Base-by-base conservation (phyloP, 768 basidiomycete genomes). In the Lenzites betulinus region DNA sequence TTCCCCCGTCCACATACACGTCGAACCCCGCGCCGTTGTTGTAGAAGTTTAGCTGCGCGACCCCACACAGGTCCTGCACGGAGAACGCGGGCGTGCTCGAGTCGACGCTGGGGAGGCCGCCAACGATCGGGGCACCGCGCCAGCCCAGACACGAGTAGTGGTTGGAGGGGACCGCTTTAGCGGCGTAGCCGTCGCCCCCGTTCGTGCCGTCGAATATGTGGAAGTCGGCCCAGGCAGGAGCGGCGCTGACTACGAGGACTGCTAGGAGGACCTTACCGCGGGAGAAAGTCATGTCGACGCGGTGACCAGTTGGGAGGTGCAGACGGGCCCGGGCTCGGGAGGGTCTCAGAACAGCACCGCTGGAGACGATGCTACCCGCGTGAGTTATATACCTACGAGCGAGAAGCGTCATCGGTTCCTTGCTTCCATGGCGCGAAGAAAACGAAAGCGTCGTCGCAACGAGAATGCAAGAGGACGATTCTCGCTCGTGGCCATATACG, bases 31-130 rank as follows among this genome's bases (percentile, higher is more conserved):
- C 26, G 12, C 48, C 48, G 48, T 50, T 50, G 30, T 50, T 50
- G 48, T 50, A 50, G 48, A 50, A 50, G 48, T 50, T 50, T 28
- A 50, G 48, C 48, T 50, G 48, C 15, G 48, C 5, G 18, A 50
- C 48, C 30, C 48, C 48, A n/a, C 48, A 50, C 2, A 50, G 48
- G 48, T 35, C 26, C 18, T 30, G 48, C 18, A 50, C 48, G 30
- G 28, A 30, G 48, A 50, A 50, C 30, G 33, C 28, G n/a, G 28
- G 16, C 18, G 20, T 13, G 48, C 16, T 26, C 18, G 48, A n/a
- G 48, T 50, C 48, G 30, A 50, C 48, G 33, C 30, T 26, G 30
- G 30, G 48, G 2, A 22, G 7, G 30, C 48, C 48, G 30, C 26
- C 30, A 30, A 50, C 20, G 30, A 50, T 28, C 4, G 48, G 48